Evolutionary conservation across 306 rosid species (phyloP).

Genomic region (Potentilla sterilis): DNA sequence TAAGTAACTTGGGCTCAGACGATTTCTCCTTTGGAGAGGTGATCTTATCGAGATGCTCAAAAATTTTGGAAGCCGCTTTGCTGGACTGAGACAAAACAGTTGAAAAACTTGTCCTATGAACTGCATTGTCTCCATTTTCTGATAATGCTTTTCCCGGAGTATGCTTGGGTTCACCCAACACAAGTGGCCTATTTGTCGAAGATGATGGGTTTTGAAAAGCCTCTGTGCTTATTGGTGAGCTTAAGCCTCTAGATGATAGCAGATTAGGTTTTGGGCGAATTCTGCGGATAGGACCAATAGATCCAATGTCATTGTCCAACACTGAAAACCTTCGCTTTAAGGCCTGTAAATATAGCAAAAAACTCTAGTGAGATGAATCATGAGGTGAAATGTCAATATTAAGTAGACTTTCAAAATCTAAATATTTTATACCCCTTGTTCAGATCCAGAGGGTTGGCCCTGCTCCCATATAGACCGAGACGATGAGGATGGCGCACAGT

Average conservation of each 20-base stretch:
- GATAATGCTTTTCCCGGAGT: constrained; percentile 33
- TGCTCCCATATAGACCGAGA: constrained; percentile 50
- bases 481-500: constrained; percentile 52
- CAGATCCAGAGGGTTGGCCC: constrained; percentile 47
- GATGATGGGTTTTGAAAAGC: constrained; percentile 41
- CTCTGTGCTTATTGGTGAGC: constrained; percentile 45
- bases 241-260: constrained; percentile 53
- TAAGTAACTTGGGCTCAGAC: constrained; percentile 39
- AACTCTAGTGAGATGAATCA: constrained; percentile 13
- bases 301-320: constrained; percentile 72
- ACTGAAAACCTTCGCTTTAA: constrained; percentile 64
- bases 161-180: constrained; percentile 36
- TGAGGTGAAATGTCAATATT: constrained; percentile 11
- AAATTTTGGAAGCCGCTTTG: constrained; percentile 77
- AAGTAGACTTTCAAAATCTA: constrained; percentile 17
- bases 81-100: constrained; percentile 61
- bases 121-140: constrained; percentile 40
- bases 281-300: constrained; percentile 78
- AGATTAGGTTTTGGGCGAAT: constrained; percentile 76
- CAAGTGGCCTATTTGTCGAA: constrained; percentile 40
- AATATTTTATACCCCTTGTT: constrained; percentile 51
- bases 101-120: constrained; percentile 41
- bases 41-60: constrained; percentile 73
- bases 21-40: constrained; percentile 72
- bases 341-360: constrained; percentile 40